phyloP scores from a whole-genome alignment of 345 rosid species.

The Syzygium aqueum region DNA sequence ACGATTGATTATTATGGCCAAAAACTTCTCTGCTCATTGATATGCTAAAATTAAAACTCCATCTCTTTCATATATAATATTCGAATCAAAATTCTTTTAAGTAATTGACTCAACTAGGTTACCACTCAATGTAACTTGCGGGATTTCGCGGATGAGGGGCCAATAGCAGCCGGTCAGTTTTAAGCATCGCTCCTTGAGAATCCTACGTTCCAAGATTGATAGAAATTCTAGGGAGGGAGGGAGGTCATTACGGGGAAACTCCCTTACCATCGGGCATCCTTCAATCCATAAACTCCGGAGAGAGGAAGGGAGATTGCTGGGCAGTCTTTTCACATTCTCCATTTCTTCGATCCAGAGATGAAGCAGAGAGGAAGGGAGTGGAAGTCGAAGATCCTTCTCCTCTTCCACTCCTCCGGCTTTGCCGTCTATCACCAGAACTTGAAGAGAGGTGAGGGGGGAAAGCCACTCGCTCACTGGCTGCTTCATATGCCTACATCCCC shows the following conservation, averaged over 20 bases:
- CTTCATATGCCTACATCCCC: fast-evolving
- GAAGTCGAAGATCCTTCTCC: background rate
- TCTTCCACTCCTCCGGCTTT: fast-evolving
- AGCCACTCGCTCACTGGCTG: background rate
- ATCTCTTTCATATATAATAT: too few species aligned
- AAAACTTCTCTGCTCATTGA: too few species aligned
- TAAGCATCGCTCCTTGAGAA: too few species aligned
- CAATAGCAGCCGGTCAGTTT: too few species aligned
- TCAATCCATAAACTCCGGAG: fast-evolving
- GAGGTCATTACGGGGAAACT: background rate
- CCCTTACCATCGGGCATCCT: background rate
- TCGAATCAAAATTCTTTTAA: too few species aligned
- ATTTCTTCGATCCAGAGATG: fast-evolving
- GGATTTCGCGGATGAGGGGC: too few species aligned
- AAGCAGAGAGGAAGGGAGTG: background rate
- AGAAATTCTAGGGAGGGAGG: background rate
- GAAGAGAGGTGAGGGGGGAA: background rate
- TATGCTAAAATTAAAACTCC: too few species aligned
- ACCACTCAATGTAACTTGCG: too few species aligned
- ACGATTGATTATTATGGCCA: too few species aligned
- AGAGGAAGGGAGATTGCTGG: background rate
- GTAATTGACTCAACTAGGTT: too few species aligned
- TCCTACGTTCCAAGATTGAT: too few species aligned
- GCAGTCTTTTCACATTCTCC: too few species aligned
- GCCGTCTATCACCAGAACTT: fast-evolving